A percentile compares a stretch with the other conserved stretches of the same genome.
Conservation (phyloP, 441 rosid species). For the Pelargonium cotyledonis region DNA sequence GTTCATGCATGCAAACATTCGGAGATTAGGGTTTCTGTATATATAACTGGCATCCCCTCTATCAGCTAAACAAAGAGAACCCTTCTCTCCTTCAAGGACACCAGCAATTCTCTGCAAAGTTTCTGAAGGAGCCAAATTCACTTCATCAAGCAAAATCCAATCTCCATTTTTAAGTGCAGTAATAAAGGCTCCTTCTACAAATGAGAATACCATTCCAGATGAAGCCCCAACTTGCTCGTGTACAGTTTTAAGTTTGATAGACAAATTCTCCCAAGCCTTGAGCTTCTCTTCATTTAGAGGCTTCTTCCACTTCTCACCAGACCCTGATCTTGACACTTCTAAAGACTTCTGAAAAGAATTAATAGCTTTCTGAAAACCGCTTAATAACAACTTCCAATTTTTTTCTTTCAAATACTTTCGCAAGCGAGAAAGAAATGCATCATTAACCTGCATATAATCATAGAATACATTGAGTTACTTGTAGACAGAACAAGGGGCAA, state of each 20-base stretch:
- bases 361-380: constrained; percentile 43
- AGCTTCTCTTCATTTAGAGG: constrained; percentile 37
- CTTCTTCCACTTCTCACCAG: constrained; percentile 69
- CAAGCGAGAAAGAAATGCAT: constrained; percentile 33
- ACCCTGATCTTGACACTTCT: constrained; percentile 29
- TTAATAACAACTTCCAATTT: constrained; percentile 59
- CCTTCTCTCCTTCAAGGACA: constrained; percentile 90
- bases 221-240: constrained; percentile 44
- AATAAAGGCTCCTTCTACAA: constrained; percentile 94
- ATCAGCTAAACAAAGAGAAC: constrained; percentile 94
- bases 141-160: constrained; percentile 98
- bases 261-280: constrained; percentile 50
- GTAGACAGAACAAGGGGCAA: constrained; percentile 6
- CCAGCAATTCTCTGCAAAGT: constrained; percentile 84
- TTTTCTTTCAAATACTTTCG: constrained; percentile 38
- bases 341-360: constrained; percentile 25
- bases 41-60: constrained; percentile 78
- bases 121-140: constrained; percentile 96
- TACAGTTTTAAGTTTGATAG: constrained; percentile 49
- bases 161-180: constrained; percentile 82
- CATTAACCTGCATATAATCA: constrained; percentile 48
- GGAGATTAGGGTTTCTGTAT: constrained; percentile 69
- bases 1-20: constrained; percentile 96
- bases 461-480: constrained; percentile 22
- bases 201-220: constrained; percentile 85